Conservation (phyloP, 2,329 filamentous ascomycete species). For the Stachybotrys echinatus region DNA sequence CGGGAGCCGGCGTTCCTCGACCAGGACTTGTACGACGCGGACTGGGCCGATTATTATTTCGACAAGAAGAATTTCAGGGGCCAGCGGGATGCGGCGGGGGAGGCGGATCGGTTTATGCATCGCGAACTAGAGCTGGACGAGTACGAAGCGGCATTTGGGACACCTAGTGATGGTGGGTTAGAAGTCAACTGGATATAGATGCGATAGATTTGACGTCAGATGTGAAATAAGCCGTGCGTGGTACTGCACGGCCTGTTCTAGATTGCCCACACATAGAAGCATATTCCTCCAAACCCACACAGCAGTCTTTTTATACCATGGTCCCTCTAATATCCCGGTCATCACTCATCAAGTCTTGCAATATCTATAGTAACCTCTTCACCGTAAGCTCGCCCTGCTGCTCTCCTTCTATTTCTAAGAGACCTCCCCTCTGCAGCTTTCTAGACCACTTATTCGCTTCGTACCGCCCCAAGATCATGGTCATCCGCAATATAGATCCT, state of each 20-base stretch:
- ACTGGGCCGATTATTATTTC: conserved; percentile 26
- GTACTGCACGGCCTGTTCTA: too few species aligned
- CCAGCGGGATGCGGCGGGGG: conserved; percentile 4
- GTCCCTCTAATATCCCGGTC: conserved; percentile 2
- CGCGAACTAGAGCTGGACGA: conserved; percentile 11
- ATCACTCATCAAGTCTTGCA: conserved; percentile 4
- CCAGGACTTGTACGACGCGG: conserved; percentile 16
- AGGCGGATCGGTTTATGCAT: conserved; percentile 7
- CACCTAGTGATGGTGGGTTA: conserved; percentile 13
- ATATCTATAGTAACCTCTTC: conserved; percentile 38
- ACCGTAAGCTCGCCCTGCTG: conserved; percentile 46
- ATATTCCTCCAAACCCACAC: background rate
- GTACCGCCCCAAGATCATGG: conserved; percentile 66
- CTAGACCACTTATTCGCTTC: conserved; percentile 76
- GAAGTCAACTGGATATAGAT: conserved; percentile 16
- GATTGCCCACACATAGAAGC: too few species aligned
- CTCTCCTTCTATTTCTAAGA: conserved; percentile 43
- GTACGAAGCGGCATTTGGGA: conserved; percentile 12
- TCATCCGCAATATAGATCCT: conserved; percentile 61
- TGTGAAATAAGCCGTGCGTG: too few species aligned
- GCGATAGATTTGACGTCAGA: too few species aligned
- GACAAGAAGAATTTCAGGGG: conserved; percentile 15
- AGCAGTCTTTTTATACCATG: background rate
- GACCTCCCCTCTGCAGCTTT: conserved; percentile 55
- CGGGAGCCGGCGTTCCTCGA: conserved; percentile 4